A percentile compares a stretch with the other conserved stretches of the same genome.
Conservation (phyloP, 345 rosid genomes). For the Hibiscus trionum region DNA sequence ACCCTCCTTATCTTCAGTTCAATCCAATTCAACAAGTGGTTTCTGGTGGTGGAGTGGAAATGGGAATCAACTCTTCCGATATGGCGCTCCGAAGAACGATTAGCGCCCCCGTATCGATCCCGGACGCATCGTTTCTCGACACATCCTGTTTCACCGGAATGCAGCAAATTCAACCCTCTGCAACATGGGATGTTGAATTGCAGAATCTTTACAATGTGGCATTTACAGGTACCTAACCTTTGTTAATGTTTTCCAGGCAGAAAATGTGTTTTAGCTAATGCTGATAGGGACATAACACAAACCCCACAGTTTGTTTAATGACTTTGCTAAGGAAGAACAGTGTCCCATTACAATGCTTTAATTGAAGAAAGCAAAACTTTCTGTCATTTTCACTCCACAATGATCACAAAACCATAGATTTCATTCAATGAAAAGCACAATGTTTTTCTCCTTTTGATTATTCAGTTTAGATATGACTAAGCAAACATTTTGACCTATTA, state of each 20-base stretch:
- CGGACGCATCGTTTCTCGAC: constrained; percentile 36
- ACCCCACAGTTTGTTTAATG: constrained; percentile 29
- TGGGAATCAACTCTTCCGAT: constrained; percentile 41
- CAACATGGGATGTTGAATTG: constrained; percentile 59
- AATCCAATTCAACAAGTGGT: constrained; percentile 43
- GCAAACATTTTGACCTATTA: neutral
- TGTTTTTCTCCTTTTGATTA: neutral
- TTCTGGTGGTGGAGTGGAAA: constrained; percentile 33
- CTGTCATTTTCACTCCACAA: constrained; percentile 12
- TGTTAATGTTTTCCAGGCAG: constrained; percentile 10
- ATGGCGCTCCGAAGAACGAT: constrained; percentile 35
- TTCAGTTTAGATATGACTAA: neutral
- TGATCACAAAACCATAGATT: constrained; percentile 18
- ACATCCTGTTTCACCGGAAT: constrained; percentile 33
- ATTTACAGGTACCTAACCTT: constrained; percentile 40
- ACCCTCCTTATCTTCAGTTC: constrained; percentile 43
- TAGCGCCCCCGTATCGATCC: constrained; percentile 41
- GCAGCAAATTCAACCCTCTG: constrained; percentile 49
- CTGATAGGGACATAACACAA: constrained; percentile 22
- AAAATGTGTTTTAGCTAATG: constrained; percentile 10
- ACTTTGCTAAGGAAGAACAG: constrained; percentile 22
- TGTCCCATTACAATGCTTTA: constrained; percentile 15
- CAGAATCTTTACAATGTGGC: constrained; percentile 54
- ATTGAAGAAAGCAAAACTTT: constrained; percentile 16
- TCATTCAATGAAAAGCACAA: constrained; percentile 13